Base-by-base conservation (phyloP, 441 rosid genomes). In the Populus hybrid region DNA sequence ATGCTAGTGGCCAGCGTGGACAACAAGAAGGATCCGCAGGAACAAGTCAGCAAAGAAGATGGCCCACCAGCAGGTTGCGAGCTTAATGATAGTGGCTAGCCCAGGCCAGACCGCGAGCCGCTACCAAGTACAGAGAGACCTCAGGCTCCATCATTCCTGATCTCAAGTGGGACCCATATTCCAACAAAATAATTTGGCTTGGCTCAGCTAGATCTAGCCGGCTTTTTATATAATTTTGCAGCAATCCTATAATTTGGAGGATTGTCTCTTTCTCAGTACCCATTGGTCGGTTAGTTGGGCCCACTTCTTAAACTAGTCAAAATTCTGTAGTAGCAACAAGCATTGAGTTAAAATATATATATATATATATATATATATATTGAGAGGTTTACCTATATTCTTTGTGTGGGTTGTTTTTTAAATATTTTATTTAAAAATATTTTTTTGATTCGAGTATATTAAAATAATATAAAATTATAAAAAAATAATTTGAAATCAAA, bases 61-160 rank as follows among this genome's bases (percentile, higher is more conserved):
- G 90, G 57, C 57, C 57, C 57, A 46, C 20, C 57, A 46, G 57
- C 57, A 30, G 32, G 32, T 30, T 30, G 32, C 74, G 83, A 83
- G 85, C 85, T 76, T 77, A 86, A 90, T 88, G 84, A 88, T 91
- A 81, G 84, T 80, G 90, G 91, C 87, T 87, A 85, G 89, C 88
- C 91, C 92, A 89, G 88, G 91, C 89, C 92, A 82, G 89, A 85
- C 89, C 87, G 79, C 63, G 78, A 87, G 89, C 94, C 92, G 91
- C 91, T 85, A 82, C 78, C 70, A 74, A 53, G 61, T 53, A 53
- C 61, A 79, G 89, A 74, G 86, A 82, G 46, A 64, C 75, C 71
- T 57, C 20, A 50, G 63, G 59, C 38, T 76, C 77, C 32, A 84
- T 86, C 84, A 84, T 85, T 53, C 70, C 35, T 24, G 35, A 16